Evolutionary conservation across 805 yeast genomes (phyloP), one percentile per base, ranked within the genome.

Genomic region (Yamadazyma laniorum): DNA sequence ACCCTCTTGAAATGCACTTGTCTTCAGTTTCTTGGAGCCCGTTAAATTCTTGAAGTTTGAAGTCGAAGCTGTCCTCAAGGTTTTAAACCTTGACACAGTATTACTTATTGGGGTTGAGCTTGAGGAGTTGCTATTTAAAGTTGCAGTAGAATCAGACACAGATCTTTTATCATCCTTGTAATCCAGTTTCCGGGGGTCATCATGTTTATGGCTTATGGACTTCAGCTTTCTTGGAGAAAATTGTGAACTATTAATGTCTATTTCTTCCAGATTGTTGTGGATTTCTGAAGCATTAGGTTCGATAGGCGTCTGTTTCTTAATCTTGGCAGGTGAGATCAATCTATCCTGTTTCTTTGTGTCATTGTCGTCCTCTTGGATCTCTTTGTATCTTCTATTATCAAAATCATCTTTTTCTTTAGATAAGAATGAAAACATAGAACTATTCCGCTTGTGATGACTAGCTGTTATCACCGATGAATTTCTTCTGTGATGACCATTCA

Each of bases 1-100:
- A 5, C 99, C 99, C 63, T 93, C 99, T 53, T 77, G 79, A 56
- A 85, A 85, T 0, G 93, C 93, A 0, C 86, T 77, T 0, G 95
- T 85, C 40, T 79, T 77, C 60, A 73, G 75, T 53, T 85, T 85
- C 44, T 70, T 72, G 33, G 70, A 63, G 2, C 74, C 65, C 1
- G 73, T 67, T 25, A 75, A 56, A 32, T 57, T 67, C 39, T 69
- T 61, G 45, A 75, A 61, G 29, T 77, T 71, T 37, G 75, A 74
- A 3, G 81, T 67, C 8, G 82, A 72, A 5, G 78, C 70, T 4
- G 78, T 67, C 39, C 81, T 74, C 44, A 75, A 59, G 4, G 74
- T 66, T 53, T 78, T 80, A 32, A 74, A 57, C 38, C 76, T 65
- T 5, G 70, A 68, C 14, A 53, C 51, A 6, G 58, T 32, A 4